These are phyloP conservation scores for Mycena polygramma DNA, from an alignment of 768 basidiomycete species.

Conservation along the genomic window DNA sequence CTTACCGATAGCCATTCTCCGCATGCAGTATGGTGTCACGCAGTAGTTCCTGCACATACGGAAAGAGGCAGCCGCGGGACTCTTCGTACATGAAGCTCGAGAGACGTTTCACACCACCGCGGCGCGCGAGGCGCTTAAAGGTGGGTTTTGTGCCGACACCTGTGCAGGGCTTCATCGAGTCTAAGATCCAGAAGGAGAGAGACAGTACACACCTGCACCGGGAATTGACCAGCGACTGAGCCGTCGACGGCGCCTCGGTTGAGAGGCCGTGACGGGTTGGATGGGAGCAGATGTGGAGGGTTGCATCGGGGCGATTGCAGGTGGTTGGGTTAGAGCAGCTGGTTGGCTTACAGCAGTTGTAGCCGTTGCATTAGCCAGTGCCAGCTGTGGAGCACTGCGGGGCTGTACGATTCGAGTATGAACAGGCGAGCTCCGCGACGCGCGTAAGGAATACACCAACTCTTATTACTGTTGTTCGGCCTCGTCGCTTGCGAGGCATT, in stretches of 20 bases:
- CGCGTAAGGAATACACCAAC: no score
- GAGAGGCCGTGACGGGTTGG: not conserved
- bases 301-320: no score
- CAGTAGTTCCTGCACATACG: not conserved
- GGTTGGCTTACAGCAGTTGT: no score
- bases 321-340: no score
- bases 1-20: constrained; percentile 3
- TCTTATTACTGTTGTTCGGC: not conserved
- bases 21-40: not conserved
- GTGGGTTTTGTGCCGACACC: constrained; percentile 8
- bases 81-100: constrained; percentile 1
- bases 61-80: not conserved
- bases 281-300: not conserved
- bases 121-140: constrained; percentile 6
- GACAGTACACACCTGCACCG: not conserved
- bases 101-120: constrained; percentile 11
- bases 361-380: no score
- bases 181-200: no score
- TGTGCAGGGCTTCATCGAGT: not conserved
- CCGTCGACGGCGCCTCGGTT: no score
- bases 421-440: no score
- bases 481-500: not conserved
- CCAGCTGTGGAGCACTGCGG: not conserved
- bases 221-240: not conserved
- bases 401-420: not conserved